Percentiles rank a stretch among this genome's conserved stretches.
phyloP scores from a whole-genome alignment of 768 basidiomycete genomes.

The Hortiboletus flavorubellus region DNA sequence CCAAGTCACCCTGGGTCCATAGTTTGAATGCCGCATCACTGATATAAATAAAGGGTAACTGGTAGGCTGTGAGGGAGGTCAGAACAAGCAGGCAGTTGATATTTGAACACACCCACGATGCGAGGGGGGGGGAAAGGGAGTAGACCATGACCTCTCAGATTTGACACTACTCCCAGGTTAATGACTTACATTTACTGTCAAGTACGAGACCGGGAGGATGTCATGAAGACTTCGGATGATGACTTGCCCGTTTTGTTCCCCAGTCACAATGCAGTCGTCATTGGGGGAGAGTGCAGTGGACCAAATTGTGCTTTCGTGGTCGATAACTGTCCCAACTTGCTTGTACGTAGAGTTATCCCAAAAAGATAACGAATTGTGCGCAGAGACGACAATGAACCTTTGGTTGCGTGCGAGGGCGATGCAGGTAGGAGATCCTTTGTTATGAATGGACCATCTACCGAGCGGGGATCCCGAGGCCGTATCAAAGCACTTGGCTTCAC shows the following conservation, averaged over 20 bases:
- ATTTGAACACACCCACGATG: not conserved
- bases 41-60: slow-evolving; percentile 3
- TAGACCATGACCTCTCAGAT: not conserved
- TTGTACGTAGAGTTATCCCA: not conserved
- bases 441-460: not conserved
- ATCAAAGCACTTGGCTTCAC: slow-evolving; percentile 1
- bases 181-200: not conserved
- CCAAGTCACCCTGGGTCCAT: not conserved
- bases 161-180: no score
- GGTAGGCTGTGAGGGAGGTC: not conserved
- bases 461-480: not conserved
- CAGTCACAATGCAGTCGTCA: not conserved
- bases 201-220: not conserved
- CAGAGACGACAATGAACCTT: not conserved
- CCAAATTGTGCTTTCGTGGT: not conserved
- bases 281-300: not conserved
- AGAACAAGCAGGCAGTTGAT: not conserved
- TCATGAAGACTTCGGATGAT: not conserved
- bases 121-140: no score
- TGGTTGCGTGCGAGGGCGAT: not conserved
- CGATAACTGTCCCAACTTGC: not conserved
- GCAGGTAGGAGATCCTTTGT: not conserved
- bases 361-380: not conserved
- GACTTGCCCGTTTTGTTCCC: not conserved
- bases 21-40: not conserved